phyloP scores from a whole-genome alignment of 2,329 filamentous ascomycete genomes.

The Penicillium sp. region DNA sequence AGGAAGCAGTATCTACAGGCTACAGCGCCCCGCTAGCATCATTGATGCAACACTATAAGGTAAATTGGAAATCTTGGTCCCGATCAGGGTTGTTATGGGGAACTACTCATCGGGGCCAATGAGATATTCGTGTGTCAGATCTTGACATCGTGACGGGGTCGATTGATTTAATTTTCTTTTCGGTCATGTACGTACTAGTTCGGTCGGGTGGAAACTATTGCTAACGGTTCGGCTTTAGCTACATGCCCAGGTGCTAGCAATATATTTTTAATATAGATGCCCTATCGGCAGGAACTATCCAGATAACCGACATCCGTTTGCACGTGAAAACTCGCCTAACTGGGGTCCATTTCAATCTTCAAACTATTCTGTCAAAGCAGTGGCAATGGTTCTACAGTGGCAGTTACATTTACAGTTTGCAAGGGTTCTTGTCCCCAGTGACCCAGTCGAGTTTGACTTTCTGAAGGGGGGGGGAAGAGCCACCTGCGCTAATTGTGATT shows the following conservation, averaged over 20 bases:
- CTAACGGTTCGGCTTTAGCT: not conserved
- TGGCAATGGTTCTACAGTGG: not conserved
- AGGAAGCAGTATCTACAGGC: not conserved
- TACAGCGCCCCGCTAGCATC: not conserved
- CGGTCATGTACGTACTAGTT: not conserved
- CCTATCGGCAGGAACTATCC: not conserved
- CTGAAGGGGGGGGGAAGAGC: not conserved
- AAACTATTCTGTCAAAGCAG: not conserved
- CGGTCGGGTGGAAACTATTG: not conserved
- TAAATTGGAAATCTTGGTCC: constrained; percentile 7
- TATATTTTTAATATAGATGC: not conserved
- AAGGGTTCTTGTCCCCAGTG: too few relatives aligned
- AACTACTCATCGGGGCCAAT: constrained; percentile 23
- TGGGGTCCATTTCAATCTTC: too few relatives aligned
- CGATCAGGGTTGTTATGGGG: constrained; percentile 11
- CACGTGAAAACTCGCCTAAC: not conserved
- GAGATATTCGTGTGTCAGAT: constrained; percentile 16
- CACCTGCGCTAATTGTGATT: constrained; percentile 15
- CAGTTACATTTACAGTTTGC: not conserved
- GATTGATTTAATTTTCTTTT: not conserved
- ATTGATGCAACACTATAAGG: not conserved
- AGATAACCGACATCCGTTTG: not conserved
- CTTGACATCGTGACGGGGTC: constrained; percentile 10
- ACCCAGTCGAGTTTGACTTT: constrained; percentile 3
- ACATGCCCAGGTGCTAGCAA: not conserved